phyloP scores from a whole-genome alignment of 2,329 filamentous ascomycete species.

The Dryadomyces sulphureus region DNA sequence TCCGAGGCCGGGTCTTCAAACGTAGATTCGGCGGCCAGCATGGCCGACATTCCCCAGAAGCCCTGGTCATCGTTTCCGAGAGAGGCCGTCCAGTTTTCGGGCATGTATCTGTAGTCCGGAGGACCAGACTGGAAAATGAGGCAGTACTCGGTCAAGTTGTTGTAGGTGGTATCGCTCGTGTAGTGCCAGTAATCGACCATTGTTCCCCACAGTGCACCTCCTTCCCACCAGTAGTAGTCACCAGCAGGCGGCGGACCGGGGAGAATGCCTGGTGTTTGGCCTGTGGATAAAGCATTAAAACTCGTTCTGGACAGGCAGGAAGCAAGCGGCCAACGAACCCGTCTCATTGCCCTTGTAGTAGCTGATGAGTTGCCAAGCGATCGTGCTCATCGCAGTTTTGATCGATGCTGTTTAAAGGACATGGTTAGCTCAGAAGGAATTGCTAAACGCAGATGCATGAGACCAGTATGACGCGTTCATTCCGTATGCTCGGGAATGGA shows the following conservation, averaged over 20 bases:
- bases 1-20: constrained; percentile 43
- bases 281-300: constrained; percentile 16
- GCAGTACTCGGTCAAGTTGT: constrained; percentile 39
- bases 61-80: constrained; percentile 55
- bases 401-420: constrained; percentile 24
- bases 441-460: neutral
- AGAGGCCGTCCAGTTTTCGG: constrained; percentile 40
- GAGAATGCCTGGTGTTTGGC: constrained; percentile 39
- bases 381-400: constrained; percentile 26
- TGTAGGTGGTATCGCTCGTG: constrained; percentile 50
- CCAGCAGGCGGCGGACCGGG: constrained; percentile 36
- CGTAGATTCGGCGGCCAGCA: constrained; percentile 51
- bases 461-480: neutral
- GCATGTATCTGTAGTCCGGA: constrained; percentile 40
- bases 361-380: constrained; percentile 34
- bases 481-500: neutral
- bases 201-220: constrained; percentile 52
- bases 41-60: constrained; percentile 56
- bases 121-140: constrained; percentile 45
- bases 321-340: constrained; percentile 4
- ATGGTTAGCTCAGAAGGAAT: neutral
- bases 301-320: neutral
- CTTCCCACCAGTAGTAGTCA: constrained; percentile 63
- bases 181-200: constrained; percentile 57
- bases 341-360: constrained; percentile 34